These are phyloP conservation scores for Buxus sempervirens DNA, from an alignment of 164 flowering plant species.

Conservation along the genomic window DNA sequence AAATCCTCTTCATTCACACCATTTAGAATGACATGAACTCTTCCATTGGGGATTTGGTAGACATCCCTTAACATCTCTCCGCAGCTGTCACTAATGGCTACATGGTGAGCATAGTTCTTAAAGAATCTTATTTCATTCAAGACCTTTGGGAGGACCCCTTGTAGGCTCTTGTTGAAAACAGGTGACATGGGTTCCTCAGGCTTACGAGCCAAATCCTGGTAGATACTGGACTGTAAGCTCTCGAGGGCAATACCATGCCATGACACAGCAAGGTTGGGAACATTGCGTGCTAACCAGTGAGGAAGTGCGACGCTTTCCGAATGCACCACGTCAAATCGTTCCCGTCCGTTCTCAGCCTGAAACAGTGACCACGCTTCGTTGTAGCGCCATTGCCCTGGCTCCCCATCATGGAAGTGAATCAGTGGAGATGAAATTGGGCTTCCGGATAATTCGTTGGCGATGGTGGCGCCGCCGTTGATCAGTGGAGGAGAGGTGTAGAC, in stretches of 20 bases:
- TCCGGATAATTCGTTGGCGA: constrained; percentile 17
- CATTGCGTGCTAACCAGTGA: constrained; percentile 50
- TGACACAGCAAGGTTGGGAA: constrained; percentile 70
- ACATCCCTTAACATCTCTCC: constrained; percentile 85
- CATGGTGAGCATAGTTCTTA: constrained; percentile 61
- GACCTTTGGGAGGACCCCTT: constrained; percentile 56
- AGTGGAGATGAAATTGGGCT: constrained; percentile 42
- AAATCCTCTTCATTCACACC: constrained; percentile 68
- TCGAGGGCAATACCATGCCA: constrained; percentile 95
- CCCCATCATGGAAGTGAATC: constrained; percentile 62
- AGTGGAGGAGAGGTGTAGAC: constrained; percentile 59
- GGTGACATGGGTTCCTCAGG: constrained; percentile 54
- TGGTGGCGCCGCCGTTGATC: not conserved
- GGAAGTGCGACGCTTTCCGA: constrained; percentile 92
- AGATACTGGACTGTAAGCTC: constrained; percentile 64
- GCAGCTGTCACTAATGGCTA: constrained; percentile 84
- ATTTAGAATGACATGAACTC: constrained; percentile 84
- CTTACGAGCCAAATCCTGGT: constrained; percentile 56
- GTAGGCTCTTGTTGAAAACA: constrained; percentile 35
- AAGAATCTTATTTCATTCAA: constrained; percentile 78
- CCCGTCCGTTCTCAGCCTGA: constrained; percentile 35
- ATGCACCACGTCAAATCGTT: constrained; percentile 77
- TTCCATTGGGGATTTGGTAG: constrained; percentile 65
- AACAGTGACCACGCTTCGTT: constrained; percentile 71
- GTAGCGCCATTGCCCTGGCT: constrained; percentile 59